These are phyloP conservation scores for Echeveria elegans DNA, from an alignment of 164 flowering plant genomes.

Conservation along the genomic window DNA sequence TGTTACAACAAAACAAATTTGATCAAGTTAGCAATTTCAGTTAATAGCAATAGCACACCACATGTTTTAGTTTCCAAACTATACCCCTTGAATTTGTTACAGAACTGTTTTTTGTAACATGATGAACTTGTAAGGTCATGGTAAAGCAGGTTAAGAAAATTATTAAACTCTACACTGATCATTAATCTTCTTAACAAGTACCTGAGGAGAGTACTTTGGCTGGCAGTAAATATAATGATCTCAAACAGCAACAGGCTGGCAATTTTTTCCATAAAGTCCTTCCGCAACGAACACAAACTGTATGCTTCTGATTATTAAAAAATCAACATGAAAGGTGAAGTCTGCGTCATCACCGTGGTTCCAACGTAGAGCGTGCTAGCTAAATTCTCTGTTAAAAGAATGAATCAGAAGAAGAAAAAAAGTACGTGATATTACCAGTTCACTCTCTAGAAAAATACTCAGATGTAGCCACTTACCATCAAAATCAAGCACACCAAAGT, in stretches of 20 bases:
- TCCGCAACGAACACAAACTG: slow-evolving; percentile 81
- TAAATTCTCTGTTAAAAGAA: slow-evolving; percentile 62
- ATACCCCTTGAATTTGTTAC: too few relatives aligned
- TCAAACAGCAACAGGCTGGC: slow-evolving; percentile 78
- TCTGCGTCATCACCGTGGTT: slow-evolving; percentile 80
- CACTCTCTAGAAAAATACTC: too few relatives aligned
- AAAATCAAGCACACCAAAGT: slow-evolving; percentile 90
- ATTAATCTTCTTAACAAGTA: slow-evolving; percentile 15
- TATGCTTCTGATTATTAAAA: slow-evolving; percentile 68
- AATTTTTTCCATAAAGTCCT: slow-evolving; percentile 79
- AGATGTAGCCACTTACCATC: slow-evolving; percentile 68
- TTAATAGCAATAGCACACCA: too few relatives aligned
- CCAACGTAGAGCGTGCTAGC: too few relatives aligned
- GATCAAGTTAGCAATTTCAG: too few relatives aligned
- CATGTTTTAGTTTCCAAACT: too few relatives aligned
- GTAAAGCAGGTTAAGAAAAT: neutral
- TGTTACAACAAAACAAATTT: too few relatives aligned
- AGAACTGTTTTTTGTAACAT: too few relatives aligned
- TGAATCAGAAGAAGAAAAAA: too few relatives aligned
- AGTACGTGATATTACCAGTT: too few relatives aligned
- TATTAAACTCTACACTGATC: neutral
- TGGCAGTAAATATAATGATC: slow-evolving; percentile 91
- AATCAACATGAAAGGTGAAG: slow-evolving; percentile 86
- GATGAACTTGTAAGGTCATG: too few relatives aligned
- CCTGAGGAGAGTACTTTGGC: slow-evolving; percentile 99